Evolutionary conservation across 2,329 filamentous ascomycete species (phyloP), one percentile per base, ranked within the genome.

Genomic region (Neonectria neomacrospora): DNA sequence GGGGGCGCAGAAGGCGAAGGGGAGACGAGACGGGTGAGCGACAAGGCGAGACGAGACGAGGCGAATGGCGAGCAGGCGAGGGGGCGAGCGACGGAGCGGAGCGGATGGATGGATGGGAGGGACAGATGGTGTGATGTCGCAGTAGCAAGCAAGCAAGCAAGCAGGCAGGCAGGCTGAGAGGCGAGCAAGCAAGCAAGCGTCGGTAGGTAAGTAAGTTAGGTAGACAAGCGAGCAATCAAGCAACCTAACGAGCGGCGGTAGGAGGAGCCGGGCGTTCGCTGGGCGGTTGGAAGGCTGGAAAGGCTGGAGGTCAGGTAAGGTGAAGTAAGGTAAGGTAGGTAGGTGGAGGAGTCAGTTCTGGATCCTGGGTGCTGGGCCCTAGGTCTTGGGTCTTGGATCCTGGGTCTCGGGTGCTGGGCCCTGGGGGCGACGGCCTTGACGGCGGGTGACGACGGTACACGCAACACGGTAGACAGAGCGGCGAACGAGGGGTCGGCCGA

Each of bases 61-160:
- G 54, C 44, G 55, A 58, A 42, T 28, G 44, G 54, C 53, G 52
- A 48, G 37, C 7, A 11, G 37, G 37, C 37, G 37, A 41, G 37
- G 37, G 37, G 37, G n/a, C 37, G 37, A 41, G 37, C 51, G 42
- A 60, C 47, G 45, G 52, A 48, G 59, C 59, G 59, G 59, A 62
- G 59, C 59, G 54, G 59, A 57, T 58, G 41, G 51, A 44, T 20
- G 32, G 47, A 58, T 26, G n/a, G 23, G 23, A 26, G 23, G 37
- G 37, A 41, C n/a, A 34, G 52, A 59, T 64, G 62, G 62, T 61
- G 62, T 61, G 62, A 64, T 61, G 47, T 57, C 59, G 59, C 34
- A 57, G 48, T 57, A 41, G 45, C 54, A 52, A 26, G 23, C 23
- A 6, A 6, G 59, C 51, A 45, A 55, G 42, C 51, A 39, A 53